Conservation (phyloP, 2,329 filamentous ascomycete genomes). For the Pseudogymnoascus sp. region DNA sequence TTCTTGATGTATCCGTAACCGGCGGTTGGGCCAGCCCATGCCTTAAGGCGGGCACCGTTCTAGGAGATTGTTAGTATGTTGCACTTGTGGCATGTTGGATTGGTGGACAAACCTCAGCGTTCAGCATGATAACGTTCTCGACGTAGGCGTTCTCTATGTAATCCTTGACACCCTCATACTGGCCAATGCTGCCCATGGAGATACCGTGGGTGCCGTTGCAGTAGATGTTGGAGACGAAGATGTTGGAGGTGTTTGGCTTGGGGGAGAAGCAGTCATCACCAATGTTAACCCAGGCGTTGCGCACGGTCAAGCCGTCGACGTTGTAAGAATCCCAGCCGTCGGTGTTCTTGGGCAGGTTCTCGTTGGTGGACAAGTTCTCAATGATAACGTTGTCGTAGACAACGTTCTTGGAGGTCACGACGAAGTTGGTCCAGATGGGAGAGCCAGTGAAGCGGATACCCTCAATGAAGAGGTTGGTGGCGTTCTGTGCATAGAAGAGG, state of each 20-base stretch:
- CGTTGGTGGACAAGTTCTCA: conserved; percentile 45
- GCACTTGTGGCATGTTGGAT: too few species aligned
- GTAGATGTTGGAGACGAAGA: conserved; percentile 53
- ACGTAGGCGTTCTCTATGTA: conserved; percentile 51
- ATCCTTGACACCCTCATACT: conserved; percentile 47
- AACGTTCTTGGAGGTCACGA: conserved; percentile 49
- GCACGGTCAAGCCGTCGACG: conserved; percentile 45
- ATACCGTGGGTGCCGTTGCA: conserved; percentile 53
- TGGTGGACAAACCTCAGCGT: conserved; percentile 32
- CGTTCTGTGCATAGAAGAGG: conserved; percentile 54
- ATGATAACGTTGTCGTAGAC: conserved; percentile 47
- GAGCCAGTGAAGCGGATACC: conserved; percentile 55
- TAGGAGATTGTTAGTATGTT: conserved; percentile 29
- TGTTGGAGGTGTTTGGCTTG: conserved; percentile 51
- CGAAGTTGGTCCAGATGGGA: conserved; percentile 58
- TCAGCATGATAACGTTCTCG: conserved; percentile 52
- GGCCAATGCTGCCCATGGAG: conserved; percentile 51
- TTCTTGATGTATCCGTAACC: conserved; percentile 57
- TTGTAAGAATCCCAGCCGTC: conserved; percentile 57
- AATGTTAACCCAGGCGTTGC: conserved; percentile 44
- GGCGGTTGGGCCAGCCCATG: conserved; percentile 50
- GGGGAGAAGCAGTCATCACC: conserved; percentile 57
- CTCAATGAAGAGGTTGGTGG: conserved; percentile 48
- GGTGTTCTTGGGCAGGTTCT: conserved; percentile 49
- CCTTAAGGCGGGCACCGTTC: conserved; percentile 53